Evolutionary conservation across 441 rosid species (phyloP).

Genomic region (Viola pubescens): DNA sequence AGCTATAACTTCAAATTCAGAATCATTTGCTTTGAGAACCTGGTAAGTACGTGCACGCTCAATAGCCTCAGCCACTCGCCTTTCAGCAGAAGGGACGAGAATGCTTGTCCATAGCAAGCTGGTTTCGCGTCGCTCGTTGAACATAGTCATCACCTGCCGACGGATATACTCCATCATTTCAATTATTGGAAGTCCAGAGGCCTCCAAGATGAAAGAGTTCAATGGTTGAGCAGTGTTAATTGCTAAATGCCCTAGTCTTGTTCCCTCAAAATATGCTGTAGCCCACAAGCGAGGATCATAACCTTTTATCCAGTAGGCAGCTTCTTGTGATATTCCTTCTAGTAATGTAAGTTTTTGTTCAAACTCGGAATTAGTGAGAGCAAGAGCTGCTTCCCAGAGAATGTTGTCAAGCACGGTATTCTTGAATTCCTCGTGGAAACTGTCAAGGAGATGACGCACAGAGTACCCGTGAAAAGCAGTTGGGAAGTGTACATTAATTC

Average conservation of each 20-base stretch:
- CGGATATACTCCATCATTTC: conserved; percentile 89
- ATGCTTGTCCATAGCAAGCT: conserved; percentile 78
- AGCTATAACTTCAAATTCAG: conserved; percentile 78
- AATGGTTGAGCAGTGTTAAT: conserved; percentile 58
- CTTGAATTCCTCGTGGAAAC: conserved; percentile 40
- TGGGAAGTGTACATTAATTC: conserved; percentile 52
- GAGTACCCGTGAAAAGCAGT: conserved; percentile 64
- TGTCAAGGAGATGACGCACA: conserved; percentile 41
- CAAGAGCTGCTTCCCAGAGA: conserved; percentile 57
- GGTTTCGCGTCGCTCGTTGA: conserved; percentile 64
- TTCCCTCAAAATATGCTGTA: conserved; percentile 51
- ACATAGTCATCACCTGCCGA: conserved; percentile 79
- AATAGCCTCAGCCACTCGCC: conserved; percentile 65
- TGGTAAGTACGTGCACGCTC: conserved; percentile 62
- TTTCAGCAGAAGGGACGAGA: conserved; percentile 77
- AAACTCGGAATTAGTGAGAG: conserved; percentile 42
- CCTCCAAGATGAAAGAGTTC: conserved; percentile 62
- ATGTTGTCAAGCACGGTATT: conserved; percentile 38
- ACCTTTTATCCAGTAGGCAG: conserved; percentile 41
- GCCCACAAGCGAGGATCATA: conserved; percentile 52
- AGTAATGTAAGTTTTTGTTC: conserved; percentile 40
- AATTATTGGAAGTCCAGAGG: conserved; percentile 79
- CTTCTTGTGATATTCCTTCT: conserved; percentile 41
- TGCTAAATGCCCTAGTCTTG: conserved; percentile 58
- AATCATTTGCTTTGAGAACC: conserved; percentile 79